phyloP scores from a whole-genome alignment of 2,329 filamentous ascomycete genomes.

The Scedosporium aurantiacum region DNA sequence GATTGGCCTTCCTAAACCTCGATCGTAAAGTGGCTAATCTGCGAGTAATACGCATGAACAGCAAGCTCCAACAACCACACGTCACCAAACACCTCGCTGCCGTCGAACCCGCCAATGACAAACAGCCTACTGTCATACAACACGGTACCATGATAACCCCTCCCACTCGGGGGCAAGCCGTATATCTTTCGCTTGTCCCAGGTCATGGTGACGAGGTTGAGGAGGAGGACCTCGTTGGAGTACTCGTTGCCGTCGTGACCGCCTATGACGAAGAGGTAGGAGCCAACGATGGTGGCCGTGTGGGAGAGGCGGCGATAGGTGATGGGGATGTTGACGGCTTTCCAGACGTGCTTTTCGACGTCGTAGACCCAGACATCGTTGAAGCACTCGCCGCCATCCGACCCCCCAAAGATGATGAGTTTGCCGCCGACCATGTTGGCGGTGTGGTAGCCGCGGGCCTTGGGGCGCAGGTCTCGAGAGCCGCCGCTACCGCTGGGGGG shows the following conservation, averaged over 20 bases:
- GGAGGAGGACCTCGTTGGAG: slow-evolving; percentile 54
- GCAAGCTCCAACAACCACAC: slow-evolving; percentile 57
- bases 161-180: slow-evolving; percentile 48
- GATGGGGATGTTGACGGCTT: slow-evolving; percentile 44
- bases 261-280: slow-evolving; percentile 59
- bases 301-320: slow-evolving; percentile 57
- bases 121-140: slow-evolving; percentile 55
- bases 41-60: slow-evolving; percentile 61
- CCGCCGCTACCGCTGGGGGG: slow-evolving; percentile 12
- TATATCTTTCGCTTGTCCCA: slow-evolving; percentile 59
- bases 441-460: slow-evolving; percentile 59
- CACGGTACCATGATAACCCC: slow-evolving; percentile 57
- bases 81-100: slow-evolving; percentile 55
- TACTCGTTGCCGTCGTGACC: slow-evolving; percentile 62
- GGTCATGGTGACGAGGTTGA: slow-evolving; percentile 64
- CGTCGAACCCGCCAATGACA: slow-evolving; percentile 57
- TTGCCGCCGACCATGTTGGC: slow-evolving; percentile 64
- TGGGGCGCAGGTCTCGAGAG: slow-evolving; percentile 35
- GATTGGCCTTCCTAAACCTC: slow-evolving; percentile 35
- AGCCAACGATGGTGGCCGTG: slow-evolving; percentile 58
- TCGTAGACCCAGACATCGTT: slow-evolving; percentile 66
- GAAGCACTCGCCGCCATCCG: slow-evolving; percentile 61
- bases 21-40: slow-evolving; percentile 63
- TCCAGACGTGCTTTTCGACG: slow-evolving; percentile 51
- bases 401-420: slow-evolving; percentile 60